phyloP scores from a whole-genome alignment of 1,284 basidiomycete genomes.

The Leccinum angustisporum region DNA sequence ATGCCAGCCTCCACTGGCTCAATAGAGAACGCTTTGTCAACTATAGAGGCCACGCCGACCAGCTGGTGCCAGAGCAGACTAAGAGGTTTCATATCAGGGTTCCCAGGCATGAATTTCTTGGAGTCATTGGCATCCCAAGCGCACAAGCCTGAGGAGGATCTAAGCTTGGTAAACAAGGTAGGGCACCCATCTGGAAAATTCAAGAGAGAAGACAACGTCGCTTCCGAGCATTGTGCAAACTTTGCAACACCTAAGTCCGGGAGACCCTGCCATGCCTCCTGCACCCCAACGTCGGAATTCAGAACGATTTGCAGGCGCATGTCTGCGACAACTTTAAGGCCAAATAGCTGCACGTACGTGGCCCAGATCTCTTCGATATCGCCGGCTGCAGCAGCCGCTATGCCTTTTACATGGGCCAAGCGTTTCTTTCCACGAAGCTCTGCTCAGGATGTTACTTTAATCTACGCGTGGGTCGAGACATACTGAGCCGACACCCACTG shows the following conservation, averaged over 20 bases:
- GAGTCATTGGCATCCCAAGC: constrained; percentile 2
- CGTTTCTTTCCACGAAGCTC: neutral
- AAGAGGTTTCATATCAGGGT: constrained; percentile 8
- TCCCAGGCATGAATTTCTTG: constrained; percentile 3
- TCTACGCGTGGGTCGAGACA: no score
- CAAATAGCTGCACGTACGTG: no score
- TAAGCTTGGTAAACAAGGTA: constrained; percentile 4
- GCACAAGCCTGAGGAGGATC: constrained; percentile 4
- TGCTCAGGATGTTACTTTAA: neutral
- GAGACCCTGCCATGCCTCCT: no score
- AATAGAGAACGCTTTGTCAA: neutral
- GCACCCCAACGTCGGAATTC: no score
- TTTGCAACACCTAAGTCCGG: no score
- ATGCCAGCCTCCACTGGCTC: neutral
- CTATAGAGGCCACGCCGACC: constrained; percentile 5
- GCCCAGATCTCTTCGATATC: no score
- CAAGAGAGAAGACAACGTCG: neutral
- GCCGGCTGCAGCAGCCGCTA: no score
- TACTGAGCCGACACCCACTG: neutral
- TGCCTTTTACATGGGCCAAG: no score
- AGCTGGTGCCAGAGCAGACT: constrained; percentile 14
- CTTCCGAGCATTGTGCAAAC: constrained; percentile 1
- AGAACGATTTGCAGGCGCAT: no score
- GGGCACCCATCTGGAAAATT: constrained; percentile 4
- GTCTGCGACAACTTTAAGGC: no score